A percentile compares a stretch with the other conserved stretches of the same genome.
phyloP scores from a whole-genome alignment of 306 rosid genomes.

The Quercus dentata region DNA sequence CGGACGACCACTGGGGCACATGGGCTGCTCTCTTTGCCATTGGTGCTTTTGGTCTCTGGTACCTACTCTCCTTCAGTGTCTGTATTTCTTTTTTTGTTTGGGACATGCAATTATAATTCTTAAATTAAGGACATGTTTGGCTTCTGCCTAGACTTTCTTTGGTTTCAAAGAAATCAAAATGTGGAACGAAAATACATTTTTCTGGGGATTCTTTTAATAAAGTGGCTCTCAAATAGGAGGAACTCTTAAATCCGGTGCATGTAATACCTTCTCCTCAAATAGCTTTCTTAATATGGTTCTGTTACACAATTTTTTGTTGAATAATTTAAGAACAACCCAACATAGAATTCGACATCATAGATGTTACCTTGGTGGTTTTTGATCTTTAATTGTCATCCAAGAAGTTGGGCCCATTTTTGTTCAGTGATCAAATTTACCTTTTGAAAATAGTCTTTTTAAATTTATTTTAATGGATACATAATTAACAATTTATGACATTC shows the following conservation, averaged over 20 bases:
- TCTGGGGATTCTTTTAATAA: not conserved
- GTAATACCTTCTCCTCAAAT: no score
- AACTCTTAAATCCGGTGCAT: no score
- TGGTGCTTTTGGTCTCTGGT: slow-evolving; percentile 51
- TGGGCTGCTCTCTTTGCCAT: slow-evolving; percentile 37
- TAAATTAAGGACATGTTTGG: no score
- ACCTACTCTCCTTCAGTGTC: not conserved
- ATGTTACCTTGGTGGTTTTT: not conserved
- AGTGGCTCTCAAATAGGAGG: no score
- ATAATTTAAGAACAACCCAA: not conserved
- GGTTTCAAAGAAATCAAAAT: not conserved
- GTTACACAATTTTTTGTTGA: not conserved
- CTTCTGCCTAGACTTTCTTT: not conserved
- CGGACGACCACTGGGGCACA: slow-evolving; percentile 44
- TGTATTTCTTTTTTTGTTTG: not conserved
- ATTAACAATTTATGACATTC: no score
- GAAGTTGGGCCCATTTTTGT: not conserved
- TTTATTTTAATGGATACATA: no score
- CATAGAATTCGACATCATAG: not conserved
- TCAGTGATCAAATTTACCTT: not conserved
- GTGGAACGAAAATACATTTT: not conserved
- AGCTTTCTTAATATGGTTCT: no score
- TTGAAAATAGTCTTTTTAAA: not conserved
- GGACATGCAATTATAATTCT: not conserved
- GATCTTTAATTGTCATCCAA: no score